Conservation (phyloP, 2,329 filamentous ascomycete genomes). For the Leptographium procerum region DNA sequence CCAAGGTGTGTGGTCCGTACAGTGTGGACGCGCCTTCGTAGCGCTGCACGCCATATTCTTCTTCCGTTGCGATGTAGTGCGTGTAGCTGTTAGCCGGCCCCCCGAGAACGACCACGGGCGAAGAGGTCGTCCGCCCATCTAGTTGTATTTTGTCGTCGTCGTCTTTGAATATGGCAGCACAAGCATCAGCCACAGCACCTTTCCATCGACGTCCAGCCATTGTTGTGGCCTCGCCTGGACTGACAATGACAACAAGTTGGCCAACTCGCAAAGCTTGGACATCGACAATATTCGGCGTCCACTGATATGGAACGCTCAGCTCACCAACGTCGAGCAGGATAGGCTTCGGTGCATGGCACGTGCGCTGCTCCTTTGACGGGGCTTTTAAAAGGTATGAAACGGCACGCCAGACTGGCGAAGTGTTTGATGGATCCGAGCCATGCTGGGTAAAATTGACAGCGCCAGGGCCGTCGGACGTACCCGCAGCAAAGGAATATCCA, state of each 20-base stretch:
- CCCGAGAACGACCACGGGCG: constrained; percentile 64
- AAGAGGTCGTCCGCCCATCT: not conserved
- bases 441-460: constrained; percentile 88
- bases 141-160: constrained; percentile 24
- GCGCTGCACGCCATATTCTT: constrained; percentile 60
- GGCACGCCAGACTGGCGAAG: constrained; percentile 62
- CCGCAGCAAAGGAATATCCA: constrained; percentile 81
- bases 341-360: constrained; percentile 72
- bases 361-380: constrained; percentile 57
- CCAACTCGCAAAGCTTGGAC: constrained; percentile 77
- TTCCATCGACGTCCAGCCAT: constrained; percentile 89
- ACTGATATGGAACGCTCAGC: constrained; percentile 65
- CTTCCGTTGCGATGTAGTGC: constrained; percentile 22
- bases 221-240: constrained; percentile 79
- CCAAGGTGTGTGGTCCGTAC: constrained; percentile 74
- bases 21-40: constrained; percentile 88
- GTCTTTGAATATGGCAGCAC: constrained; percentile 18
- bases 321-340: constrained; percentile 83
- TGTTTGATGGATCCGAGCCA: constrained; percentile 55
- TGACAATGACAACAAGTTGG: constrained; percentile 72
- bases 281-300: constrained; percentile 87
- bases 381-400: constrained; percentile 62
- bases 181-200: constrained; percentile 49
- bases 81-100: constrained; percentile 84
- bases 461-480: constrained; percentile 80